Evolutionary conservation across 2,329 filamentous ascomycete species (phyloP).

Genomic region (Fusarium subglutinans): DNA sequence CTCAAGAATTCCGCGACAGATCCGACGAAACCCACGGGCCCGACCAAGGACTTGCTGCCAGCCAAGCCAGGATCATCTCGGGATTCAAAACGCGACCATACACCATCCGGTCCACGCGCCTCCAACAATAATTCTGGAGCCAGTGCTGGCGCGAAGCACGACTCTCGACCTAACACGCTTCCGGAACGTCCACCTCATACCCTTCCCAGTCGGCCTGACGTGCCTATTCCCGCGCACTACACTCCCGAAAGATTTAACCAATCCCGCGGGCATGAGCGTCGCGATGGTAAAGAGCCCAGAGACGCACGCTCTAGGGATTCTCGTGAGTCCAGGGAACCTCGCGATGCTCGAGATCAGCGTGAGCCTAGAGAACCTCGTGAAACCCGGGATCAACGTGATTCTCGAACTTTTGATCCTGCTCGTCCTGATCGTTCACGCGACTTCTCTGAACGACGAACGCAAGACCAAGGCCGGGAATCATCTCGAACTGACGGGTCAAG

Average conservation of each 20-base stretch:
- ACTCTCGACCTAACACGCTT: slow-evolving; percentile 48
- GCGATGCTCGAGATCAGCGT: slow-evolving; percentile 44
- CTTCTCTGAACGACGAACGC: slow-evolving; percentile 53
- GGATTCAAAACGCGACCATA: slow-evolving; percentile 43
- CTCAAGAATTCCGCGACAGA: slow-evolving; percentile 30
- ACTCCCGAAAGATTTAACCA: slow-evolving; percentile 57
- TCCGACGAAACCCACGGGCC: slow-evolving; percentile 14
- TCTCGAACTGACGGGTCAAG: slow-evolving; percentile 46
- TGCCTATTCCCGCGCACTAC: slow-evolving; percentile 61
- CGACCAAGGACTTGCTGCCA: slow-evolving; percentile 48
- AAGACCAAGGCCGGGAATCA: slow-evolving; percentile 47
- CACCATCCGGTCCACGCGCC: slow-evolving; percentile 34
- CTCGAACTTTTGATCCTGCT: slow-evolving; percentile 51
- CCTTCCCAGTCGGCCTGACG: slow-evolving; percentile 68
- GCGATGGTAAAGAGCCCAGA: slow-evolving; percentile 50
- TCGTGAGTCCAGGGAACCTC: slow-evolving; percentile 42
- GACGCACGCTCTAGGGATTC: slow-evolving; percentile 49
- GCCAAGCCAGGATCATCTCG: slow-evolving; percentile 44
- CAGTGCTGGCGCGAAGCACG: slow-evolving; percentile 32
- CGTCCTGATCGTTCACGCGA: slow-evolving; percentile 56
- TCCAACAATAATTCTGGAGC: slow-evolving; percentile 41
- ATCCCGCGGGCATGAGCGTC: slow-evolving; percentile 52
- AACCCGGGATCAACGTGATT: slow-evolving; percentile 47
- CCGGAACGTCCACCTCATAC: slow-evolving; percentile 50
- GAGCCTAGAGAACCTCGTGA: slow-evolving; percentile 54